These are phyloP conservation scores for Beauveria bassiana DNA, from an alignment of 2,329 filamentous ascomycete species.

Conservation along the genomic window DNA sequence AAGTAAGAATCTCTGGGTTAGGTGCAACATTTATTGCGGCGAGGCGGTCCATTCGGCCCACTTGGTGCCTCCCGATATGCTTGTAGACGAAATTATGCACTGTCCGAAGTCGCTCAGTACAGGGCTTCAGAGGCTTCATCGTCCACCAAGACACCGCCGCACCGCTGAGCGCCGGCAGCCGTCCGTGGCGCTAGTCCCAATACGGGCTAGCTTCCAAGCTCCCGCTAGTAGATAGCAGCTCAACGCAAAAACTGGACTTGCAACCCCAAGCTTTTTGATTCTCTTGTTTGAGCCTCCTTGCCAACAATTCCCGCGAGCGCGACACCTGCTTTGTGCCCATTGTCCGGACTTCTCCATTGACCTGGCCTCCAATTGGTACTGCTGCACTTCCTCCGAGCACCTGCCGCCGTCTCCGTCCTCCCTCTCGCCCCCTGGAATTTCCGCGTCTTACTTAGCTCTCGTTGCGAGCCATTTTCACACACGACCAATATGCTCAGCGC, in stretches of 20 bases:
- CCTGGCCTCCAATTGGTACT: constrained; percentile 8
- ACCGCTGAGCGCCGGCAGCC: constrained; percentile 12
- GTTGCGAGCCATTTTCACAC: constrained; percentile 13
- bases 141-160: neutral
- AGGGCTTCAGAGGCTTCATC: neutral
- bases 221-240: constrained; percentile 11
- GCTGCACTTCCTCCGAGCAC: neutral
- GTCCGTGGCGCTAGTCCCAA: constrained; percentile 9
- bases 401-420: neutral
- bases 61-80: constrained; percentile 4
- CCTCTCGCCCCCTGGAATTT: neutral
- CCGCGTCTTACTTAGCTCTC: neutral
- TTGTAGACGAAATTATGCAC: constrained; percentile 6
- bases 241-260: constrained; percentile 14
- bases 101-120: constrained; percentile 4
- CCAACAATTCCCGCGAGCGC: constrained; percentile 12
- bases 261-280: constrained; percentile 12
- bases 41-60: neutral
- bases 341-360: neutral
- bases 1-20: constrained; percentile 9
- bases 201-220: constrained; percentile 7
- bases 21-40: constrained; percentile 4
- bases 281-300: constrained; percentile 8
- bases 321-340: constrained; percentile 7
- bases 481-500: constrained; percentile 49